These are phyloP conservation scores for Moniliophthora roreri DNA, from an alignment of 1,284 basidiomycete genomes.

Conservation along the genomic window DNA sequence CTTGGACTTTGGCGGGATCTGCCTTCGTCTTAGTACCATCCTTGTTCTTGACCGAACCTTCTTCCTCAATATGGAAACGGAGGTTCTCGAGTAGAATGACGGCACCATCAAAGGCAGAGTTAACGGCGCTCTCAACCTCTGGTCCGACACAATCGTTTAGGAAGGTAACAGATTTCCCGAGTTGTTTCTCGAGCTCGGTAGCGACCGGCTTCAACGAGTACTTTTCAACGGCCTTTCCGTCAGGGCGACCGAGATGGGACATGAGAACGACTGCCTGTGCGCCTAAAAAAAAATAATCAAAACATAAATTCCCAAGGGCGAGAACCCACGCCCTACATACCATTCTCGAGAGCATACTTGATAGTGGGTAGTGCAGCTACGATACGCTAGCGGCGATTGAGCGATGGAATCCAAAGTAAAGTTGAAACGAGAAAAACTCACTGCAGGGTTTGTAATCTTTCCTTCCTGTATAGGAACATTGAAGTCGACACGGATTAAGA, in stretches of 20 bases:
- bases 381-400: slow-evolving; percentile 69
- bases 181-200: slow-evolving; percentile 69
- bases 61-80: slow-evolving; percentile 98
- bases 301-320: slow-evolving; percentile 8
- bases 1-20: slow-evolving; percentile 76
- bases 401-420: slow-evolving; percentile 9
- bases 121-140: slow-evolving; percentile 80
- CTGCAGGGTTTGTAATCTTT: slow-evolving; percentile 95
- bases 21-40: slow-evolving; percentile 94
- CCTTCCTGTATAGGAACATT: slow-evolving; percentile 93
- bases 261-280: slow-evolving; percentile 89
- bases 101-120: slow-evolving; percentile 70
- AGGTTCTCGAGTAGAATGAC: slow-evolving; percentile 96
- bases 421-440: slow-evolving; percentile 42
- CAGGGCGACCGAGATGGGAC: slow-evolving; percentile 98
- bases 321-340: slow-evolving; percentile 47
- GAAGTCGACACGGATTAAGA: slow-evolving; percentile 98
- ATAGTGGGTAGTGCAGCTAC: slow-evolving; percentile 96
- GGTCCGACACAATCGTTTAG: slow-evolving; percentile 85
- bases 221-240: slow-evolving; percentile 88
- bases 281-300: slow-evolving; percentile 43
- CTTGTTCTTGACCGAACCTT: slow-evolving; percentile 92
- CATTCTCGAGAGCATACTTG: slow-evolving; percentile 89
- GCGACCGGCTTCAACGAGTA: slow-evolving; percentile 92
- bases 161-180: slow-evolving; percentile 78